Evolutionary conservation across 208 protist species (phyloP).

Genomic region (Leishmania tropica): DNA sequence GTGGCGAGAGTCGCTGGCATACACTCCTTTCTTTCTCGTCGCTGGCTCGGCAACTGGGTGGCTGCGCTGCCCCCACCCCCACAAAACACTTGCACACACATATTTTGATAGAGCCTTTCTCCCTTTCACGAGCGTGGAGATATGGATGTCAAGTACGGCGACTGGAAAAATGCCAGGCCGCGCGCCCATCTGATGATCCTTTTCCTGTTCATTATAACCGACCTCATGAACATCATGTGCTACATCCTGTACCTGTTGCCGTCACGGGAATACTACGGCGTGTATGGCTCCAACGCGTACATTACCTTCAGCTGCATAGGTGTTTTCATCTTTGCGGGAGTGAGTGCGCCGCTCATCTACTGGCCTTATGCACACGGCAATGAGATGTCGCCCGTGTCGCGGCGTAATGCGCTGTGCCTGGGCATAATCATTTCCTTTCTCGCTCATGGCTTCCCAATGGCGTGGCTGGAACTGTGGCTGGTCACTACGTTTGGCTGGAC

Average conservation of each 20-base stretch:
- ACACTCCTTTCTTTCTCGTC: not conserved
- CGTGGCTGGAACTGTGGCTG: constrained; percentile 80
- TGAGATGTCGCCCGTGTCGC: constrained; percentile 70
- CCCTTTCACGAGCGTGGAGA: not conserved
- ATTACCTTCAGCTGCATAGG: constrained; percentile 59
- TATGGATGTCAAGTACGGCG: constrained; percentile 16
- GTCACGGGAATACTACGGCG: constrained; percentile 10
- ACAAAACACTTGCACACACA: constrained; percentile 3
- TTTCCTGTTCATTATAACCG: constrained; percentile 54
- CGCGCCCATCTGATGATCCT: constrained; percentile 54
- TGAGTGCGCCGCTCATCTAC: constrained; percentile 67
- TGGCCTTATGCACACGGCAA: constrained; percentile 67
- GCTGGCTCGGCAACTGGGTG: not conserved
- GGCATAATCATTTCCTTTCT: constrained; percentile 67
- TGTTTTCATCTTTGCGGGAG: constrained; percentile 46
- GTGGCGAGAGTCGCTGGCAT: not conserved
- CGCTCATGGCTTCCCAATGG: constrained; percentile 70
- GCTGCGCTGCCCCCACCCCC: not conserved
- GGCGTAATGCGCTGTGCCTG: constrained; percentile 51
- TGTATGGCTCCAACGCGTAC: constrained; percentile 50
- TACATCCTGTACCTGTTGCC: constrained; percentile 56
- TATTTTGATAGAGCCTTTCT: not conserved
- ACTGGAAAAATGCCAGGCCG: constrained; percentile 41
- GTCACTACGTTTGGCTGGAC: constrained; percentile 57
- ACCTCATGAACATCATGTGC: constrained; percentile 64